Evolutionary conservation across 2,329 filamentous ascomycete species (phyloP), one percentile per base, ranked within the genome.

Genomic region (Colletotrichum falcatum): DNA sequence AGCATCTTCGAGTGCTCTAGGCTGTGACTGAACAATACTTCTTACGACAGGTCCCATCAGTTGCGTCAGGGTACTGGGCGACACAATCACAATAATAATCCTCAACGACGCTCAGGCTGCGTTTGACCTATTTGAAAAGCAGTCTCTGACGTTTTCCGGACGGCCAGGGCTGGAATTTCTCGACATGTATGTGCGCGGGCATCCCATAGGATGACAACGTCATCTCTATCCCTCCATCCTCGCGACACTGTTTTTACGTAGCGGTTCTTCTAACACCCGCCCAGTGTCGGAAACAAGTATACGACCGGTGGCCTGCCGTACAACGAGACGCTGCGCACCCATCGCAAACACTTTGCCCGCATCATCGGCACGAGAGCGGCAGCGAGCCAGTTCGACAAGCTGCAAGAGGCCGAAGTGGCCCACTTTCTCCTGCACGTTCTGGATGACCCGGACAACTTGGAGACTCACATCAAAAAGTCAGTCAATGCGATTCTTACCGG

Each of bases 391-490:
- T 54, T n/a, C 51, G 30, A 54, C 30, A 33, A 23, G 20, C 8
- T 54, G 11, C 51, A 54, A 35, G 51, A 54, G 30, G 20, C 51
- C 30, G 51, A 54, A 35, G 51, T 54, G 14, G 51, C 28, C 30
- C 51, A 54, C 30, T 54, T 54, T 14, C 51, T 54, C 18, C 16
- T 54, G 2, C 28, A 33, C 2, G 1, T 54, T 9, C 8, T 35
- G 30, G 30, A 54, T n/a, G 51, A 54, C 7, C 51, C 51, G 5
- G 18, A 35, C 2, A 33, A 33, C 28, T 35, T 54, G 18, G 30
- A 33, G 30, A 4, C 2, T 0, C 30, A 54, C 28, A 54, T 35
- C 30, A 12, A 23, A 7, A 54, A 54, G 51, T 54, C 30, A 54
- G 51, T 35, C 51, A 12, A 23, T 7, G 16, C 9, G 14, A 18